Percentiles rank a stretch among this genome's conserved stretches.
These are phyloP conservation scores for Xylaria castorea DNA, from an alignment of 495 filamentous ascomycete species.

Conservation along the genomic window DNA sequence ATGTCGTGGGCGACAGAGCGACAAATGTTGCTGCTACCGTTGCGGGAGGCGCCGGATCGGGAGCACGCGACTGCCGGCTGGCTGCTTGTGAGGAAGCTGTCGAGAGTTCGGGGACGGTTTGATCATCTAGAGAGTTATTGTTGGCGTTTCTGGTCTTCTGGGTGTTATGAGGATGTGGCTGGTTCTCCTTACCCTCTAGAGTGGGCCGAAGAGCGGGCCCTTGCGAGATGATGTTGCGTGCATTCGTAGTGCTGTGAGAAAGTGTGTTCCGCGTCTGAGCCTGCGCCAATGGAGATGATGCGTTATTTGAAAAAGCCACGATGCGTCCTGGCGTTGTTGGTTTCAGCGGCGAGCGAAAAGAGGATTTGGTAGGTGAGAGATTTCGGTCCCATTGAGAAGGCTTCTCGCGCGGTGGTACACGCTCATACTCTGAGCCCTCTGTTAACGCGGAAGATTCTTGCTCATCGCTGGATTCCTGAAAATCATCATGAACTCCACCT, in stretches of 20 bases:
- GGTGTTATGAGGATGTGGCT: conserved; percentile 18
- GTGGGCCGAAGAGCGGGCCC: conserved; percentile 27
- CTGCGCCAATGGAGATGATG: conserved; percentile 45
- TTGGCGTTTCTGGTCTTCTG: conserved; percentile 18
- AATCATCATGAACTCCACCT: conserved; percentile 22
- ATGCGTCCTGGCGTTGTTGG: conserved; percentile 54
- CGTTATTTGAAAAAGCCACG: conserved; percentile 54
- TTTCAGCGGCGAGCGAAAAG: conserved; percentile 59
- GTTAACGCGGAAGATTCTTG: conserved; percentile 40
- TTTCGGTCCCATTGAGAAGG: conserved; percentile 44
- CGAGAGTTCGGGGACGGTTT: neutral
- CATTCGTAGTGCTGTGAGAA: conserved; percentile 9
- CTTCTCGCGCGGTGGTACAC: conserved; percentile 39
- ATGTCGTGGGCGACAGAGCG: conserved; percentile 44
- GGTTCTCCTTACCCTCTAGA: conserved; percentile 30
- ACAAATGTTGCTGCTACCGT: neutral
- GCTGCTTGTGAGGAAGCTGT: neutral
- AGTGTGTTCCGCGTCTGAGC: conserved; percentile 32
- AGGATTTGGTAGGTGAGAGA: conserved; percentile 58
- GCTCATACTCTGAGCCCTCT: conserved; percentile 42
- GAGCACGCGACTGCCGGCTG: neutral
- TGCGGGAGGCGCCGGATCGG: neutral
- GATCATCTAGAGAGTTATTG: conserved; percentile 24
- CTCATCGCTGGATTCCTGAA: conserved; percentile 36
- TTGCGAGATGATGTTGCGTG: conserved; percentile 19